phyloP scores from a whole-genome alignment of 495 filamentous ascomycete genomes.

The Tuber magnatum region DNA sequence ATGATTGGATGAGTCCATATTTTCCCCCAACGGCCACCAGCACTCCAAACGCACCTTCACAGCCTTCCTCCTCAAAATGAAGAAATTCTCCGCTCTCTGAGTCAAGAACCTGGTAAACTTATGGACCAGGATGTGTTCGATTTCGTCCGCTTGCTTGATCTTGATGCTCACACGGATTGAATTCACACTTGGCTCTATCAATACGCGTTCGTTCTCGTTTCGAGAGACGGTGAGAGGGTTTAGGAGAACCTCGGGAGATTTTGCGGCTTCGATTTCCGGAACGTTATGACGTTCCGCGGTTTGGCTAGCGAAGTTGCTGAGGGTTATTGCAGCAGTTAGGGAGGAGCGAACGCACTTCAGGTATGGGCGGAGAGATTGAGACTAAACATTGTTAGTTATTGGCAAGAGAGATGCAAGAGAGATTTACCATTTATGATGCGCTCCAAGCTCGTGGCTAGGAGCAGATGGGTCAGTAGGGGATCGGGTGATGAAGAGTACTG shows the following conservation, averaged over 20 bases:
- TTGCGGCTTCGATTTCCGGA: slow-evolving; percentile 88
- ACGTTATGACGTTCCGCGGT: slow-evolving; percentile 94
- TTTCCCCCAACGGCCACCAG: background rate
- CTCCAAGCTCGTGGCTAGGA: background rate
- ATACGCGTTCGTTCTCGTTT: slow-evolving; percentile 89
- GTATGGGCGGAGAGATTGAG: slow-evolving; percentile 96
- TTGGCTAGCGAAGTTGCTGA: slow-evolving; percentile 97
- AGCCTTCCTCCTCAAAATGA: slow-evolving; percentile 88
- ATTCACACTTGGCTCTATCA: slow-evolving; percentile 94
- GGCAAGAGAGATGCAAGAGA: slow-evolving; percentile 2
- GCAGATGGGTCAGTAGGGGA: background rate
- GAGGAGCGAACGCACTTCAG: slow-evolving; percentile 92
- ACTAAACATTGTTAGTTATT: slow-evolving; percentile 48
- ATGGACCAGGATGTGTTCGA: slow-evolving; percentile 93
- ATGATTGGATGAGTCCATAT: slow-evolving; percentile 17
- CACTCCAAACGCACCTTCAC: slow-evolving; percentile 61
- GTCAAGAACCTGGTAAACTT: slow-evolving; percentile 96
- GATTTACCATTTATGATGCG: slow-evolving; percentile 9
- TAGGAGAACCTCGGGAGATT: slow-evolving; percentile 88
- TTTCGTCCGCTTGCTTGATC: slow-evolving; percentile 99
- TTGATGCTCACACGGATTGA: slow-evolving; percentile 90
- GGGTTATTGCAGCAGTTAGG: slow-evolving; percentile 83
- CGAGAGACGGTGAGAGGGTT: slow-evolving; percentile 80
- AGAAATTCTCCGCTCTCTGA: slow-evolving; percentile 94
- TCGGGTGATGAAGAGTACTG: background rate